Evolutionary conservation across 2,329 filamentous ascomycete species (phyloP).

Genomic region (Paecilomyces fulvus): DNA sequence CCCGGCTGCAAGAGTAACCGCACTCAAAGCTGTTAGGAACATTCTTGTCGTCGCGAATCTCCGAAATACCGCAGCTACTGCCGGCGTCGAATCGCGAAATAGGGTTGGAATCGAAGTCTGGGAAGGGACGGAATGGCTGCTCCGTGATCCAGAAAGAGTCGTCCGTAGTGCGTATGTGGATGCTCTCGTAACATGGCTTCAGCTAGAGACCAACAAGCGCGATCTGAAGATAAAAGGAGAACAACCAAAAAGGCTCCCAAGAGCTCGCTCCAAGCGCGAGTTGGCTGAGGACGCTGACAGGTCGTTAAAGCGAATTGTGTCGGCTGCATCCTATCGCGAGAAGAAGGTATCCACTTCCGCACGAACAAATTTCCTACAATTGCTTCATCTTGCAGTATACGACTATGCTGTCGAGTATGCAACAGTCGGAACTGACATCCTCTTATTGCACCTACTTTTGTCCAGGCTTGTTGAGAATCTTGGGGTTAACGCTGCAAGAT

Average conservation of each 20-base stretch:
- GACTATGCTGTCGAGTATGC: conserved; percentile 72
- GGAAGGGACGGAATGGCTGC: conserved; percentile 93
- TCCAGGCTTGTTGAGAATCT: conserved; percentile 65
- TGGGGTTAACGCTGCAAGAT: conserved; percentile 71
- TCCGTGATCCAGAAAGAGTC: conserved; percentile 67
- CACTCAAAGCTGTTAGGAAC: conserved; percentile 70
- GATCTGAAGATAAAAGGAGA: conserved; percentile 59
- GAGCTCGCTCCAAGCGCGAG: conserved; percentile 36
- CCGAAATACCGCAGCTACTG: conserved; percentile 50
- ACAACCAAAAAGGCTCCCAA: conserved; percentile 34
- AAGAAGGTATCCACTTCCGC: conserved; percentile 47
- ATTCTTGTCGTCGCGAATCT: conserved; percentile 76
- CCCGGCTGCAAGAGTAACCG: conserved; percentile 52
- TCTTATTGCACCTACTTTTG: conserved; percentile 69
- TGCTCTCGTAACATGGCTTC: conserved; percentile 74
- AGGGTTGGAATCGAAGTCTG: conserved; percentile 73
- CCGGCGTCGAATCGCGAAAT: conserved; percentile 60
- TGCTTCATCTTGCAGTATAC: conserved; percentile 81
- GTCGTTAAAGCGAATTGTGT: conserved; percentile 56
- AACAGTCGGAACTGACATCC: conserved; percentile 63
- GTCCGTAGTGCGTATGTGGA: conserved; percentile 82
- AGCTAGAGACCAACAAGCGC: conserved; percentile 62
- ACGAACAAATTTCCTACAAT: conserved; percentile 64
- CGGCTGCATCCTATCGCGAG: conserved; percentile 56
- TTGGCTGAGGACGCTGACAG: conserved; percentile 27